Evolutionary conservation across 805 yeast genomes (phyloP), one percentile per base, ranked within the genome.

Genomic region (Candida coleopterorum): DNA sequence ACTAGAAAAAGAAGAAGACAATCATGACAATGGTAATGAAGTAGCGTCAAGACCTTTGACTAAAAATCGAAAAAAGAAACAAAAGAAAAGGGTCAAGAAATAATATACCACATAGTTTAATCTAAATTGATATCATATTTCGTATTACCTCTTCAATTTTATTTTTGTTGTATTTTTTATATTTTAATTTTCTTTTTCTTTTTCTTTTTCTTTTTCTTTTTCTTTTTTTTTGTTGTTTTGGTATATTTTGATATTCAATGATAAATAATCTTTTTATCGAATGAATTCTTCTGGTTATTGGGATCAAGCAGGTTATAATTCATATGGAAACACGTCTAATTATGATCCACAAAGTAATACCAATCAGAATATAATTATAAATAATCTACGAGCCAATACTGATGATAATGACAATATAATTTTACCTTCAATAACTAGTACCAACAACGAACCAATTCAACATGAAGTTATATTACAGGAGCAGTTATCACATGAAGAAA

Each of bases 201-300:
- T n/a, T n/a, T n/a, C n/a, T n/a, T n/a, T n/a, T n/a, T n/a, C n/a
- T n/a, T n/a, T n/a, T n/a, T n/a, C n/a, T n/a, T n/a, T n/a, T n/a
- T n/a, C n/a, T n/a, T n/a, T n/a, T n/a, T n/a, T n/a, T n/a, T n/a
- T n/a, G n/a, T n/a, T n/a, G 9, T 27, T 27, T 16, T 27, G 18
- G 29, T 27, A 15, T 27, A 7, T 27, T 27, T 27, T 27, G 29
- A 9, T 30, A 30, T 30, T 14, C 18, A 22, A 30, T 30, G 33
- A 9, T 20, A 8, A 15, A 30, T 5, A 20, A 9, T 4, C 8
- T 8, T 22, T 5, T 20, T 9, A 29, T 9, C 11, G 8, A 27
- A 54, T 53, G 58, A 49, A 52, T 32, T 48, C 59, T 4, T 55
- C 60, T 9, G 59, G 55, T n/a, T 47, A 50, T 36, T 55, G 57